Base-by-base conservation (phyloP, 805 yeast species). In the Cyberlindnera lachancei region DNA sequence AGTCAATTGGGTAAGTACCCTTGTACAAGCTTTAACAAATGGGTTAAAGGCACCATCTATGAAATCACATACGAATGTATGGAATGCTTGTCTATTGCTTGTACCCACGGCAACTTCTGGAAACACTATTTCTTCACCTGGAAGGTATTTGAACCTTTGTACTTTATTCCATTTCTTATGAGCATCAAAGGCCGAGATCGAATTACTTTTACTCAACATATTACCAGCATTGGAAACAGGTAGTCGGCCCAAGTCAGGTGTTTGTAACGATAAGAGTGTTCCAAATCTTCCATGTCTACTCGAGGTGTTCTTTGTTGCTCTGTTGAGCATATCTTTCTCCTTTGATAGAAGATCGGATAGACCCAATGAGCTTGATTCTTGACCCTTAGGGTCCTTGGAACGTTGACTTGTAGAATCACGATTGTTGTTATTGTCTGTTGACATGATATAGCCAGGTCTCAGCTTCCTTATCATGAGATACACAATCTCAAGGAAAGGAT, bases 201-300 rank as follows among this genome's bases (percentile, higher is more conserved):
- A 63, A 27, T 73, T 66, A n/a, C 57, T 49, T 7, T 67, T 65
- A 27, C 67, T 63, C 9, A 63, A 44, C 4, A 81, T 46, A 4
- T 78, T 85, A 18, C 72, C 70, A 43, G 83, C 88, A 3, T 94
- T 92, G 3, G 92, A 69, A 1, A 86, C 69, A 6, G 84, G 72
- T 14, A 82, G 55, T 18, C 82, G 63, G 4, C 61, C 65, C 18
- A 75, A 64, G 33, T 77, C 76, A 16, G 69, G 66, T 14, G 79
- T 72, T 38, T 79, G 75, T 19, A 90, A 64, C 2, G 94, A 78
- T 9, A 87, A 56, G 40, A 88, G 61, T 0, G 96, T 78, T 1
- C 98, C 98, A 61, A 90, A 90, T 32, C 95, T 68, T 3, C 92
- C 88, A 52, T 90, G 98, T 29, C 98, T 68, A 1, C 85, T 67